Evolutionary conservation across 2,329 filamentous ascomycete genomes (phyloP), one percentile per base, ranked within the genome.

Genomic region (Mycosphaerella arachidis): DNA sequence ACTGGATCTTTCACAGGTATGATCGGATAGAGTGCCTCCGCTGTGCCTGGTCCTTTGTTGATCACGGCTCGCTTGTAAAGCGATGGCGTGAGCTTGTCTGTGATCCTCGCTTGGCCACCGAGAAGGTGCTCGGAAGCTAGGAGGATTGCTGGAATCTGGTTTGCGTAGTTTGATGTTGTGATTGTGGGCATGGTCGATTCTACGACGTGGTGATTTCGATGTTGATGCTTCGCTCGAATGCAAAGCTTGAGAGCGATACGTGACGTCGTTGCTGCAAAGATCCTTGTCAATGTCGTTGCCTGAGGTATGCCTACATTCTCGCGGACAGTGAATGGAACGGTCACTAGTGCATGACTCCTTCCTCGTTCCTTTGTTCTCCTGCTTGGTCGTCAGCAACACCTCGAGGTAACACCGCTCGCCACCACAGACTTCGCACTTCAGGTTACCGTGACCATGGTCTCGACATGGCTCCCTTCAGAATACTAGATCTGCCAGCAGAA

Each of bases 121-220:
- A 60, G 58, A 33, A 60, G 56, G 53, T 60, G 58, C 48, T 60
- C 58, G 48, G 56, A 60, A 24, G 53, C 40, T 13, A 60, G 53
- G 2, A 60, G 46, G 18, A 60, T 53, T 9, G 58, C 58, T 10
- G 58, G 58, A 10, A 60, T 51, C 4, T 51, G 31, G 12, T n/a
- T n/a, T 20, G 35, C 31, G 18, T 55, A 37, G 31, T 30, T 27
- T 5, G 57, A 9, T 45, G 55, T 55, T 6, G 10, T 55, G 37
- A 6, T 29, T 29, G 18, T 27, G 7, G 13, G 46, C 5, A 7
- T 50, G 4, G 2, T 12, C n/a, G 46, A 31, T 35, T 35, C 12
- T 35, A 12, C 12, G 31, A 29, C 6, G 20, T 29, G 10, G 20
- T 50, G 20, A 12, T 12, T 29, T 16, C 40, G 18, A 43, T 16